A percentile compares a stretch with the other conserved stretches of the same genome.
phyloP scores from a whole-genome alignment of 2,329 filamentous ascomycete species.

The Xylariaceae sp. region DNA sequence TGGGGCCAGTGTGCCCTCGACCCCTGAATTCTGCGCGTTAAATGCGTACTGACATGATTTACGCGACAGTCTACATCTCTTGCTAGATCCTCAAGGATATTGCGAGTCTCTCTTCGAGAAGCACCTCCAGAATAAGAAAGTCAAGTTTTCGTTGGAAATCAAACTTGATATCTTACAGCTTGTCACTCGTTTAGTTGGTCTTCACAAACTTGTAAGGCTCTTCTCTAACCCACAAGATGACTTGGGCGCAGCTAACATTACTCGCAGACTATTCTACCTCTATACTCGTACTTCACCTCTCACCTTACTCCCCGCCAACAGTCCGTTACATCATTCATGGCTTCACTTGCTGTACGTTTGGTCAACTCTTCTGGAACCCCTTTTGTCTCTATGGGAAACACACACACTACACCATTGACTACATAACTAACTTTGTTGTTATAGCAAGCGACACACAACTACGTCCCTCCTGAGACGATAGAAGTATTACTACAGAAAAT shows the following conservation, averaged over 20 bases:
- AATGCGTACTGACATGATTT: conserved; percentile 10
- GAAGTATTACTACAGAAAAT: conserved; percentile 93
- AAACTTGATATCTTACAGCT: conserved; percentile 87
- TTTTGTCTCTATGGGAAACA: not conserved
- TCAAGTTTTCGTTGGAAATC: conserved; percentile 79
- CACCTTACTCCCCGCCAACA: conserved; percentile 83
- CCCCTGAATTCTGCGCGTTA: not conserved
- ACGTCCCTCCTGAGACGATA: conserved; percentile 87
- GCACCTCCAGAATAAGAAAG: conserved; percentile 81
- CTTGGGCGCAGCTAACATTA: conserved; percentile 4
- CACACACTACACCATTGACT: not conserved
- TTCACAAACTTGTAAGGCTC: conserved; percentile 60
- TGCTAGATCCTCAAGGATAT: conserved; percentile 92
- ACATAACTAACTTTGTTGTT: not conserved
- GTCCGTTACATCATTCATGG: conserved; percentile 87
- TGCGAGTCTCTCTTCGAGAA: conserved; percentile 85
- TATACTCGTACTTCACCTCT: conserved; percentile 97
- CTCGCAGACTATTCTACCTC: conserved; percentile 64
- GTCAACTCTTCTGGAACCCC: not conserved
- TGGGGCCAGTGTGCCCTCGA: not conserved
- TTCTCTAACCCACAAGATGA: not conserved
- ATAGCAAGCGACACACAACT: conserved; percentile 74
- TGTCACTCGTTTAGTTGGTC: conserved; percentile 81
- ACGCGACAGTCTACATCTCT: conserved; percentile 59
- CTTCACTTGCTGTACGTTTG: conserved; percentile 61